These are phyloP conservation scores for Thermothelomyces thermophilus DNA, from an alignment of 2,329 filamentous ascomycete species.

Conservation along the genomic window DNA sequence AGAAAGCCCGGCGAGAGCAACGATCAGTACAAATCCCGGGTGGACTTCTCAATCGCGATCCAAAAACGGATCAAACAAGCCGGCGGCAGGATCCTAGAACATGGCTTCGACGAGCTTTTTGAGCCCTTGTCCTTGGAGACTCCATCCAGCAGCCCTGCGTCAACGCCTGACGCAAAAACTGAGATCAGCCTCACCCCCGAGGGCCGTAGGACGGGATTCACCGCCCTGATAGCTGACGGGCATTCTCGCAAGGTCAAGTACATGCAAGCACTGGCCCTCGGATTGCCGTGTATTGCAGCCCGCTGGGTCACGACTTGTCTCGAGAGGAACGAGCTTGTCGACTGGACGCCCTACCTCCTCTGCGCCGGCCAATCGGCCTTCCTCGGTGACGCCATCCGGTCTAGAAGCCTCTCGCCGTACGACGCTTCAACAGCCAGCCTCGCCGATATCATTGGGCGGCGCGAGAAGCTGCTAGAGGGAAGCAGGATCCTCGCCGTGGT, in stretches of 20 bases:
- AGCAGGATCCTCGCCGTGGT: slow-evolving; percentile 68
- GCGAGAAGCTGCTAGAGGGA: slow-evolving; percentile 58
- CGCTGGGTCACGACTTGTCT: slow-evolving; percentile 76
- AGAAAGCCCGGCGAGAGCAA: slow-evolving; percentile 45
- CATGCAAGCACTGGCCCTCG: slow-evolving; percentile 87
- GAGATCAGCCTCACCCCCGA: slow-evolving; percentile 48
- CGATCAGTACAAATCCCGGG: slow-evolving; percentile 39
- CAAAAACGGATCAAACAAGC: slow-evolving; percentile 59
- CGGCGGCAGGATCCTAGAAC: slow-evolving; percentile 64
- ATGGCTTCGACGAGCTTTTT: slow-evolving; percentile 80
- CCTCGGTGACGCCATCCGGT: slow-evolving; percentile 70
- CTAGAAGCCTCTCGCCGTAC: slow-evolving; percentile 60
- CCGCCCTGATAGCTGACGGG: slow-evolving; percentile 76
- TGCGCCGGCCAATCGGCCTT: slow-evolving; percentile 75
- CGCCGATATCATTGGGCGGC: slow-evolving; percentile 46
- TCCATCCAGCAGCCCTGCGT: slow-evolving; percentile 26
- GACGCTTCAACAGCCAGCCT: slow-evolving; percentile 52
- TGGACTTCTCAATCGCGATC: slow-evolving; percentile 40
- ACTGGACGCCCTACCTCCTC: slow-evolving; percentile 77
- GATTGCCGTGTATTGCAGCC: slow-evolving; percentile 75
- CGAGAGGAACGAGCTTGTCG: slow-evolving; percentile 51
- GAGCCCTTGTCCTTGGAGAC: slow-evolving; percentile 37
- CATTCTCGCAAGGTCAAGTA: slow-evolving; percentile 87
- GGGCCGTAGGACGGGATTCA: slow-evolving; percentile 60
- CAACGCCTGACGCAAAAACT: slow-evolving; percentile 22